Evolutionary conservation across 2,329 filamentous ascomycete genomes (phyloP), one percentile per base, ranked within the genome.

Genomic region (Stagonosporopsis vannaccii): DNA sequence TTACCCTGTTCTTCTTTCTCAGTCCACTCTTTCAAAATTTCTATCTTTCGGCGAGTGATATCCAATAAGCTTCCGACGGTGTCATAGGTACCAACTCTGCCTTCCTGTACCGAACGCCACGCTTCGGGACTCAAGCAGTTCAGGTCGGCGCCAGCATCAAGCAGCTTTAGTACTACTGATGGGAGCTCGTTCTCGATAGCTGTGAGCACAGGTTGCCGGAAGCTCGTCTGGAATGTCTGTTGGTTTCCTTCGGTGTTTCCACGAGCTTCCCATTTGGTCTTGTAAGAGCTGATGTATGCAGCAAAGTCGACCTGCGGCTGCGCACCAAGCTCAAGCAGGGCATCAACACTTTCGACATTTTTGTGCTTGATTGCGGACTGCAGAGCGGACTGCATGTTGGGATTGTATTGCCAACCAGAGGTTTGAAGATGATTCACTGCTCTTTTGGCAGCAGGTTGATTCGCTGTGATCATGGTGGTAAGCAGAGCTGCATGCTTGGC

Each of bases 381-480:
- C 19, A 94, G 72, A 1, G 86, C 83, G 1, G 80, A 82, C 11
- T 76, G 74, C 0, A 80, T 74, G 0, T 68, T 52, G 0, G 75
- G 64, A 2, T 61, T 71, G 32, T 74, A 82, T 9, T 54, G 66
- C 3, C 53, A 55, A 0, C 75, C 73, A 3, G 58, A 64, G 4
- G 85, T 76, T 0, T 81, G 75, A 9, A 92, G 65, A 62, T 91
- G 86, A 56, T 91, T 89, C 61, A 93, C 80, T 5, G 88, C 86
- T 25, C 84, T 82, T 58, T 85, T 83, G 25, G 86, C 79, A 0
- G 84, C 86, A 1, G 84, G 81, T 51, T 81, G 80, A 65, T 93
- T 89, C n/a, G 81, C 77, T 1, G 89, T 81, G 51, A 86, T 85
- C 57, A 85, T 85, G 4, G 53, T 50, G 9, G 12, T 43, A 7